Percentiles rank a stretch among this genome's conserved stretches.
These are phyloP conservation scores for Blastocystis sp. DNA, from an alignment of 352 stramenopile genomes.

Conservation along the genomic window DNA sequence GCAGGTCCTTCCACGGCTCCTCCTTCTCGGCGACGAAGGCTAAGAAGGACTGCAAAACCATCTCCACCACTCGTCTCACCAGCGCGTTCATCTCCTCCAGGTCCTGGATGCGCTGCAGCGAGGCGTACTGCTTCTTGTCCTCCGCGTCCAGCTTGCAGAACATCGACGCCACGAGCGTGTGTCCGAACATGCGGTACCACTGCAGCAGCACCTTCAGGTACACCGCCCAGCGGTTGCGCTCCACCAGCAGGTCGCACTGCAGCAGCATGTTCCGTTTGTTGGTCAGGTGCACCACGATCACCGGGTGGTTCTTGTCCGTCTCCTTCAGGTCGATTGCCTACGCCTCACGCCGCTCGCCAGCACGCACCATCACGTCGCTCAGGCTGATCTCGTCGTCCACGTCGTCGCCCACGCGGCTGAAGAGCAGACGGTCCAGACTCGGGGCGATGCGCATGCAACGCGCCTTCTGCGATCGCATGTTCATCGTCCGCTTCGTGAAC, in stretches of 20 bases:
- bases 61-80: not conserved
- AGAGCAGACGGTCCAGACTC: slow-evolving; percentile 21
- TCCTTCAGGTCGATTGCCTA: not conserved
- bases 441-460: slow-evolving; percentile 11
- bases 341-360: not conserved
- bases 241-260: slow-evolving; percentile 16
- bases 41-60: slow-evolving; percentile 22
- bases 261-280: slow-evolving; percentile 3
- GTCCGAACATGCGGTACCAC: slow-evolving; percentile 14
- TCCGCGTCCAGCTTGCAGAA: slow-evolving; percentile 13
- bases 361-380: slow-evolving; percentile 3
- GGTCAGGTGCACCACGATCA: not conserved
- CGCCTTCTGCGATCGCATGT: not conserved
- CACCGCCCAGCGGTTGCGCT: slow-evolving; percentile 37
- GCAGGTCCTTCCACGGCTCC: not conserved
- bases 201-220: slow-evolving; percentile 53
- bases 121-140: not conserved
- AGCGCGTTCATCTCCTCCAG: not conserved
- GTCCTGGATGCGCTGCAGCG: not conserved
- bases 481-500: slow-evolving; percentile 1
- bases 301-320: not conserved
- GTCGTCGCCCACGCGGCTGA: slow-evolving; percentile 2
- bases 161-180: slow-evolving; percentile 6
- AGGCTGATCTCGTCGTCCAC: not conserved
- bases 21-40: slow-evolving; percentile 20